Evolutionary conservation across 129 eudicot genomes (phyloP), one percentile per base, ranked within the genome.

Genomic region (Sambucus nigra): DNA sequence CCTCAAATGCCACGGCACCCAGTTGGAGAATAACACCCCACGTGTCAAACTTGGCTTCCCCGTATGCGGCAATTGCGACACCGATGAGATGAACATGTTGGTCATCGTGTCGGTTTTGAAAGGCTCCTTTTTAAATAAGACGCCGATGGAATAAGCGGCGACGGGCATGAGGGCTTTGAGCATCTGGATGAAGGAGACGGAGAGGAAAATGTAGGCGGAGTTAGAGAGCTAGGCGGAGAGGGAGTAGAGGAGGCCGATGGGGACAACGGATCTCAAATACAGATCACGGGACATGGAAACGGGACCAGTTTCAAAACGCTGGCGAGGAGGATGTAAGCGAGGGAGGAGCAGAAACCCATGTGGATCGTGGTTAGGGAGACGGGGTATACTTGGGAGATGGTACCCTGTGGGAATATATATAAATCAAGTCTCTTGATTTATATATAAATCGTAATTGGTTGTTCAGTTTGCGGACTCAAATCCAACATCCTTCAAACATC

Each of bases 151-250:
- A 35, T 75, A 70, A 48, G 70, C 81, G 12, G 76, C 76, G 10
- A 75, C 81, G 4, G 81, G 81, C 81, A 75, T 75, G 5, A 70
- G 35, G 41, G 81, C 81, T 42, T 75, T 75, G 7, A 75, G 76
- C 81, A 75, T 75, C 57, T 75, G 81, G 24, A 75, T 75, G 39
- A 75, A 75, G 19, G 73, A 65, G 22, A 75, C 81, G 17, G 76
- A 69, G 19, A 74, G 55, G 33, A 69, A 74, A 24, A 74, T 74
- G 58, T 74, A 74, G 33, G 80, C 80, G 1, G 76, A 69, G 50
- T 75, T 75, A 4, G 81, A 75, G 0, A 75, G 64, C 81, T 76
- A 75, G 46, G 70, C 33, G 25, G 66, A 53, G 7, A 75, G 68
- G 9, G 81, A 69, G 26, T 75, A 75, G 21, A 75, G 67, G 38